Evolutionary conservation across 2,329 filamentous ascomycete genomes (phyloP), one percentile per base, ranked within the genome.

Genomic region (Teratosphaeria epicoccoides): DNA sequence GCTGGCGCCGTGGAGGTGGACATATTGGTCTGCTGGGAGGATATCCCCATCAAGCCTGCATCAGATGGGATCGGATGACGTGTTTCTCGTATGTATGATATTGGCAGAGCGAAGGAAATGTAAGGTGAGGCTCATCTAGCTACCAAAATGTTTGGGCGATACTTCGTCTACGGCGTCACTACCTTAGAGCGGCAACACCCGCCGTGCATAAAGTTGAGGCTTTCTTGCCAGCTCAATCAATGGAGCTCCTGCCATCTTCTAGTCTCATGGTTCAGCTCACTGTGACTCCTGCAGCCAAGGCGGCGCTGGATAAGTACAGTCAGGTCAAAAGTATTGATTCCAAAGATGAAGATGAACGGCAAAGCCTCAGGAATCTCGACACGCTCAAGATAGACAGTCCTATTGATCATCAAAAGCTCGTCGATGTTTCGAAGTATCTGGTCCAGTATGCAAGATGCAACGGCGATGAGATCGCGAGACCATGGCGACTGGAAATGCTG

Each of bases 201-300:
- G 33, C 33, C 6, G 7, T 40, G 33, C 33, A 40, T 40, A 40
- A 37, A 37, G 33, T 28, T n/a, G n/a, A n/a, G n/a, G 26, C 9
- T 37, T n/a, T n/a, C 14, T 37, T 40, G 7, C 14, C 33, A 17
- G 17, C 33, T 40, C n/a, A 20, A 40, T 20, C 46, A 23, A 6
- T 24, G 5, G 5, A 40, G 7, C 10, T 24, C 23, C 28, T 24
- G 23, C 23, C 43, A 26, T 43, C 33, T 49, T 26, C 29, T 23
- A 12, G 20, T 14, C n/a, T 11, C 20, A 91, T 91, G 87, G 85
- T 90, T 17, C 74, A 86, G 43, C 80, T 93, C 43, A 87, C 83
- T n/a, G 84, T 88, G 75, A 90, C 85, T 3, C 67, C 78, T 60
- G 73, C 79, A 59, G 80, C 87, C 25, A 79, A 84, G 70, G 80